phyloP scores from a whole-genome alignment of 306 rosid genomes.

The Hippophae rhamnoides region DNA sequence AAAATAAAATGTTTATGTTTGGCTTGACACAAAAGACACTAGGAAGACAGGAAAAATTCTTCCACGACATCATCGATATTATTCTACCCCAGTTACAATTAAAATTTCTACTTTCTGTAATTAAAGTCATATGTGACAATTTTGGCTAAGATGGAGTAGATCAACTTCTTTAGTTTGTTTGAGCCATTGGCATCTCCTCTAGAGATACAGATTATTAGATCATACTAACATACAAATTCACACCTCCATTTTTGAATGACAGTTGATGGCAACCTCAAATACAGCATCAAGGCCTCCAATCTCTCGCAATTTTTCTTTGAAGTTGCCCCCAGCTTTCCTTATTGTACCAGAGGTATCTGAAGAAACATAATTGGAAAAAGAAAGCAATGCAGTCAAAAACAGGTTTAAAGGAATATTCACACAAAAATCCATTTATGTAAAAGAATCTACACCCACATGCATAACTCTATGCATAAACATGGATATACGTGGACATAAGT shows the following conservation, averaged over 20 bases:
- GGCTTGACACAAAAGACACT: neutral
- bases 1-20: neutral
- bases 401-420: neutral
- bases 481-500: too few relatives aligned
- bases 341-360: conserved; percentile 67
- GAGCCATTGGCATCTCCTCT: neutral
- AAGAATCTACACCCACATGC: too few relatives aligned
- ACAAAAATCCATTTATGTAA: neutral
- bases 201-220: conserved; percentile 26
- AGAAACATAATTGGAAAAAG: neutral
- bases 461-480: too few relatives aligned
- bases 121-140: neutral
- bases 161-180: too few relatives aligned
- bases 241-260: conserved; percentile 96
- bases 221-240: conserved; percentile 70
- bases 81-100: neutral
- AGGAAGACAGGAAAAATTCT: neutral
- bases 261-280: conserved; percentile 69
- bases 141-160: too few relatives aligned
- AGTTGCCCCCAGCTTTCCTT: conserved; percentile 76
- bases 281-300: conserved; percentile 92
- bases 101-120: neutral
- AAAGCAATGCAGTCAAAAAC: conserved; percentile 6
- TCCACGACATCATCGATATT: neutral
- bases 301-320: conserved; percentile 88